Percentiles rank a stretch among this genome's conserved stretches.
These are phyloP conservation scores for Acacia pycnantha DNA, from an alignment of 331 rosid species.

Conservation along the genomic window DNA sequence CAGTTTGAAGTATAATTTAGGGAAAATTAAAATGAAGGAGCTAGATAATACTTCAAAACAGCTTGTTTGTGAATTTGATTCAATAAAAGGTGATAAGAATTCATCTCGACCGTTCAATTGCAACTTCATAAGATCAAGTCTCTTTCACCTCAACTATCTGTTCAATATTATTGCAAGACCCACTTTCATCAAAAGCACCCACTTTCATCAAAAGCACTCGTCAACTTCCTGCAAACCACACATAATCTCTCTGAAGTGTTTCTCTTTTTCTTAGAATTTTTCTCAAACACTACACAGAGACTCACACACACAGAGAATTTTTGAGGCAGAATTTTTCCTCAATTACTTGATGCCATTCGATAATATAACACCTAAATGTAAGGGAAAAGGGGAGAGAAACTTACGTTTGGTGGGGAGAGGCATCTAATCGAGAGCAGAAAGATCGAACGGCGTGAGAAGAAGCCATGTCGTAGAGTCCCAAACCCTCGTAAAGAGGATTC, in stretches of 20 bases:
- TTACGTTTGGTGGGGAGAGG: conserved; percentile 37
- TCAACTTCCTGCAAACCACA: neutral
- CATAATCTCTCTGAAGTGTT: neutral
- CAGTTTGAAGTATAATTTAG: no score
- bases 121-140: neutral
- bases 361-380: neutral
- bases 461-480: conserved; percentile 53
- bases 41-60: no score
- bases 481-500: conserved; percentile 50
- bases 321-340: neutral
- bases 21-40: no score
- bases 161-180: no score
- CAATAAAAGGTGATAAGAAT: neutral
- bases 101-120: neutral
- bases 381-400: neutral
- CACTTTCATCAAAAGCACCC: neutral
- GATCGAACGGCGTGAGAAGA: conserved; percentile 30
- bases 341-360: neutral
- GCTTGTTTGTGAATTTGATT: neutral
- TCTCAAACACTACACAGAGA: neutral
- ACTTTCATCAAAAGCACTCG: neutral
- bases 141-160: no score
- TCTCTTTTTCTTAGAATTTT: neutral
- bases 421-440: conserved; percentile 39
- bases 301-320: neutral